Conservation (phyloP, 2,329 filamentous ascomycete genomes). For the Penicillium sclerotiorum region DNA sequence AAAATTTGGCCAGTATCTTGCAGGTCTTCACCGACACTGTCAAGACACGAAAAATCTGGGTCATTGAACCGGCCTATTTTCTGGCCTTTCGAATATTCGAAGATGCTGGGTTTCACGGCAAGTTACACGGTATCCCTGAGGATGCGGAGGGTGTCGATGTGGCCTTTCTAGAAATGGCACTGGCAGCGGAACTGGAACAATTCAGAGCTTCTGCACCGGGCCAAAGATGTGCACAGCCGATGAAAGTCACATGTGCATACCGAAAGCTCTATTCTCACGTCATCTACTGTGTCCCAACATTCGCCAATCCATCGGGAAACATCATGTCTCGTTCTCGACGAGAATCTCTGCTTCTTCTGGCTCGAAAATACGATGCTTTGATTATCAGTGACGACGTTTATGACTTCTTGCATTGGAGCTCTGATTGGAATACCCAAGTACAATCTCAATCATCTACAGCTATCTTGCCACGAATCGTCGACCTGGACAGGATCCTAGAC, state of each 20-base stretch:
- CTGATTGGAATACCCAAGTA: constrained; percentile 36
- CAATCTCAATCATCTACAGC: constrained; percentile 24
- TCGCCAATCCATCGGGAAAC: constrained; percentile 24
- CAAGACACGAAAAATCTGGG: constrained; percentile 73
- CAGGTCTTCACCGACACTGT: constrained; percentile 76
- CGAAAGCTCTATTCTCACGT: constrained; percentile 24
- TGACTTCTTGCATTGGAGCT: constrained; percentile 76
- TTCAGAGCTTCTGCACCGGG: constrained; percentile 40
- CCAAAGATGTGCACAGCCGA: neutral
- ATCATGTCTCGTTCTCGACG: constrained; percentile 50
- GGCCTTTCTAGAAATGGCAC: constrained; percentile 51
- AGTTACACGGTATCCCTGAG: constrained; percentile 70
- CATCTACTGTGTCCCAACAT: constrained; percentile 24
- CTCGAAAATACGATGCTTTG: constrained; percentile 73
- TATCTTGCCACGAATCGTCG: constrained; percentile 69
- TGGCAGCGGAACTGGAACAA: constrained; percentile 42
- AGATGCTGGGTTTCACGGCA: constrained; percentile 70
- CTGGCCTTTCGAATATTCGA: constrained; percentile 77
- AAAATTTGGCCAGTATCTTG: constrained; percentile 74
- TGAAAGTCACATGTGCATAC: constrained; percentile 11
- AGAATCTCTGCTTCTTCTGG: constrained; percentile 67
- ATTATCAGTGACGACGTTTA: constrained; percentile 87
- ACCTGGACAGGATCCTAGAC: constrained; percentile 69
- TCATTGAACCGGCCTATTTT: constrained; percentile 78
- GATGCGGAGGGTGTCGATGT: constrained; percentile 76